Percentiles rank a stretch among this genome's conserved stretches.
phyloP scores from a whole-genome alignment of 371 early-diverging fungal species.

The Sporodiniella umbellata region DNA sequence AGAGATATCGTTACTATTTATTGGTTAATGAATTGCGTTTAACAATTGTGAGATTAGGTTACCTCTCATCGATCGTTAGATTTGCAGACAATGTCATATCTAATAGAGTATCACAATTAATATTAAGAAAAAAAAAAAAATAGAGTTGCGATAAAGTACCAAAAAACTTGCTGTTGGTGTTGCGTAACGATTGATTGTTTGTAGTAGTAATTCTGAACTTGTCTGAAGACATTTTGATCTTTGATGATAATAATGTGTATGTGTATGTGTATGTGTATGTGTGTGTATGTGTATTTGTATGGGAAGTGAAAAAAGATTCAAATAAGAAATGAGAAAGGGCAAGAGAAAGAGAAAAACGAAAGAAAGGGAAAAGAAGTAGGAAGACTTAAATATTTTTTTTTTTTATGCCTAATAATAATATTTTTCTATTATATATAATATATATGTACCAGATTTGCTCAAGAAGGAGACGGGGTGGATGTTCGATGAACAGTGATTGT shows the following conservation, averaged over 20 bases:
- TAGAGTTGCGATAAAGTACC: slow-evolving; percentile 4
- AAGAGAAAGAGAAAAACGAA: not conserved
- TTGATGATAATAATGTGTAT: too few species aligned
- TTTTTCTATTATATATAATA: too few species aligned
- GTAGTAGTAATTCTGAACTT: slow-evolving; percentile 30
- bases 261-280: not conserved
- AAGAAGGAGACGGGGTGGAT: too few species aligned
- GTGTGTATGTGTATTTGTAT: not conserved
- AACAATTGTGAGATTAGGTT: not conserved
- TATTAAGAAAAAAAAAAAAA: slow-evolving; percentile 7
- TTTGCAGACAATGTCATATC: slow-evolving; percentile 23
- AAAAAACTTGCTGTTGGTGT: slow-evolving; percentile 21
- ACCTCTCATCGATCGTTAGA: slow-evolving; percentile 30
- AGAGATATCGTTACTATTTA: slow-evolving; percentile 27
- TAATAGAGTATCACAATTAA: slow-evolving; percentile 1
- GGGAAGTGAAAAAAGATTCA: not conserved
- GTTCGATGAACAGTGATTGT: too few species aligned
- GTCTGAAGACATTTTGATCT: slow-evolving; percentile 31
- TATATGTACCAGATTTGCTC: too few species aligned
- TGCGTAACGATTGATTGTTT: slow-evolving; percentile 28
- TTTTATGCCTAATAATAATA: too few species aligned
- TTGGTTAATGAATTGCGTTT: too few species aligned
- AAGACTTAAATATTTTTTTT: not conserved
- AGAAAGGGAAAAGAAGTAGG: not conserved
- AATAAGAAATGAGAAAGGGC: not conserved